A percentile compares a stretch with the other conserved stretches of the same genome.
Evolutionary conservation across 179 eudicot species (phyloP).

Genomic region (Sideroxylon spinosum): DNA sequence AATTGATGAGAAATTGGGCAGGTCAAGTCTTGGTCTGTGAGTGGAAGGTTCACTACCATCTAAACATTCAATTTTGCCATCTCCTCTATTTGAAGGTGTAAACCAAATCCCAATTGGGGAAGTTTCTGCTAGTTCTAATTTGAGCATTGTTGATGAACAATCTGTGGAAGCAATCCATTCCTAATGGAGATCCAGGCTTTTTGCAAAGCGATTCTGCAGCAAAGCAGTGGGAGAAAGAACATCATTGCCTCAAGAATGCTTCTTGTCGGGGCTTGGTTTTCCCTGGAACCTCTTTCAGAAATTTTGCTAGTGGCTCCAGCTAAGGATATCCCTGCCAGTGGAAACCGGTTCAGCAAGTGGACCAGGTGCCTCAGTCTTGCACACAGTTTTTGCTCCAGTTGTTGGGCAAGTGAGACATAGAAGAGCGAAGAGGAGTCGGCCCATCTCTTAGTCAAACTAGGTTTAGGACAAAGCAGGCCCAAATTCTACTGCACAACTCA

Average conservation of each 20-base stretch:
- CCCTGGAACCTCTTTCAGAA: slow-evolving; percentile 65
- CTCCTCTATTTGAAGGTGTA: slow-evolving; percentile 59
- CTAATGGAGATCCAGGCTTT: slow-evolving; percentile 53
- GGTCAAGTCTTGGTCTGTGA: slow-evolving; percentile 66
- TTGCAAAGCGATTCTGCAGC: slow-evolving; percentile 58
- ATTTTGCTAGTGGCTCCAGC: slow-evolving; percentile 68
- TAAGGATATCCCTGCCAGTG: slow-evolving; percentile 39
- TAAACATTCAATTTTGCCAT: slow-evolving; percentile 64
- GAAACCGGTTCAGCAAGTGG: slow-evolving; percentile 48
- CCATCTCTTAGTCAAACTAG: slow-evolving; percentile 59
- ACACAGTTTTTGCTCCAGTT: slow-evolving; percentile 40
- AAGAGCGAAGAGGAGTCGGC: slow-evolving; percentile 71
- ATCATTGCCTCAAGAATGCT: slow-evolving; percentile 62
- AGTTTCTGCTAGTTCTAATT: slow-evolving; percentile 21
- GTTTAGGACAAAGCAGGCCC: slow-evolving; percentile 62
- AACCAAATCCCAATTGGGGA: slow-evolving; percentile 44
- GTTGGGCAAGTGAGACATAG: slow-evolving; percentile 41
- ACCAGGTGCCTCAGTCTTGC: slow-evolving; percentile 48
- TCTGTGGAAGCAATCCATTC: slow-evolving; percentile 50
- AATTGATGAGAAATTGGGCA: slow-evolving; percentile 53
- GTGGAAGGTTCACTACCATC: slow-evolving; percentile 62
- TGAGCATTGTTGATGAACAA: slow-evolving; percentile 40
- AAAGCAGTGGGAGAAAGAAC: slow-evolving; percentile 40
- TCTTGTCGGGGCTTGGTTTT: slow-evolving; percentile 74
- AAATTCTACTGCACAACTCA: slow-evolving; percentile 68